Percentiles rank a stretch among this genome's conserved stretches.
These are phyloP conservation scores for Erodium chrysanthum DNA, from an alignment of 441 rosid species.

Conservation along the genomic window DNA sequence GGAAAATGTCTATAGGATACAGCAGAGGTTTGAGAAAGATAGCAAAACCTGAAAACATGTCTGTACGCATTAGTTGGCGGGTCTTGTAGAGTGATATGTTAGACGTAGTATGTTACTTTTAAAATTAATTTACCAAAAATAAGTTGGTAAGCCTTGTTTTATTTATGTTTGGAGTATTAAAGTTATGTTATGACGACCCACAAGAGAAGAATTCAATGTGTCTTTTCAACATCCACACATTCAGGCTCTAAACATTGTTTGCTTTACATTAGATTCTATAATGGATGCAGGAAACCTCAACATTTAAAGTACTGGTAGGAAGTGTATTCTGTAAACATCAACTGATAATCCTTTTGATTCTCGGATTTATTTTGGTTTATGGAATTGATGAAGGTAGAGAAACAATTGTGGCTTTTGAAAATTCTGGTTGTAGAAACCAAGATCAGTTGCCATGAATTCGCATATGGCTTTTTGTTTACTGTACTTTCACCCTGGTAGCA, in stretches of 20 bases:
- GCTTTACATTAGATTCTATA: not conserved
- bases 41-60: not conserved
- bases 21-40: not conserved
- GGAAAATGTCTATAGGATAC: not conserved
- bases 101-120: not conserved
- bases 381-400: not conserved
- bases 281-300: not conserved
- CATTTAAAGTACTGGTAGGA: not conserved
- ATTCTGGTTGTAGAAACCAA: not conserved
- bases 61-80: not conserved
- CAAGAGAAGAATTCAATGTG: too few relatives aligned
- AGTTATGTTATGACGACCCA: slow-evolving; percentile 2
- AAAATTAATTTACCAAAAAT: not conserved
- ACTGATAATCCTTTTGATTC: not conserved
- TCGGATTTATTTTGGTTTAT: slow-evolving; percentile 4
- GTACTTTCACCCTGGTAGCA: not conserved
- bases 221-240: too few relatives aligned
- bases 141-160: not conserved
- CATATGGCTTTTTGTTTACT: not conserved
- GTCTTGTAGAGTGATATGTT: not conserved
- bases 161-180: not conserved
- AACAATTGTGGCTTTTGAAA: not conserved
- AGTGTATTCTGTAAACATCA: not conserved
- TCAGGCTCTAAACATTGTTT: not conserved
- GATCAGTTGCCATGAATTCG: not conserved